A percentile compares a stretch with the other conserved stretches of the same genome.
These are phyloP conservation scores for Mycena pura DNA, from an alignment of 768 basidiomycete species.

Conservation along the genomic window DNA sequence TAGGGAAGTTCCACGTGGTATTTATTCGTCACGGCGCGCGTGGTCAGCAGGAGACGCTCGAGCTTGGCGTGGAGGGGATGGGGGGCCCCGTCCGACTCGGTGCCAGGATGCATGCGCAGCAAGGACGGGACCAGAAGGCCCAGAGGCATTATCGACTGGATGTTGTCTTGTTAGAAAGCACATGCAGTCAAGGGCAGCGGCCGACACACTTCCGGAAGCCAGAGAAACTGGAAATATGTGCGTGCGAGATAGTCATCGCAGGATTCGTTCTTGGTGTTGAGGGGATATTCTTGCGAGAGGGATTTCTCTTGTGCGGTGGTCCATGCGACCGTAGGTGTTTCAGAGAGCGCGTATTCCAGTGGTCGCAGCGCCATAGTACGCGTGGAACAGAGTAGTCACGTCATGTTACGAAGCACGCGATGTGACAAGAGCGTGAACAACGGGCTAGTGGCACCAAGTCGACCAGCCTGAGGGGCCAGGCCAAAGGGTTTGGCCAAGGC, in stretches of 20 bases:
- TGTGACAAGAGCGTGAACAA: too few relatives aligned
- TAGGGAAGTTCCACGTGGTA: conserved; percentile 69
- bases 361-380: conserved; percentile 10
- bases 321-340: conserved; percentile 43
- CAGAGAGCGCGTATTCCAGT: conserved; percentile 10
- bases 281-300: conserved; percentile 63
- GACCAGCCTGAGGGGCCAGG: too few relatives aligned
- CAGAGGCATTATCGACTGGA: conserved; percentile 77
- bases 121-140: conserved; percentile 61
- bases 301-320: conserved; percentile 64
- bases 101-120: conserved; percentile 52
- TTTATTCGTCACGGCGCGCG: conserved; percentile 60
- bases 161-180: not conserved
- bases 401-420: too few relatives aligned
- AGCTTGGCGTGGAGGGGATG: conserved; percentile 67
- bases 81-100: conserved; percentile 34
- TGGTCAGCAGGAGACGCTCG: conserved; percentile 68
- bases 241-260: conserved; percentile 64
- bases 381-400: too few relatives aligned
- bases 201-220: conserved; percentile 74
- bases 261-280: conserved; percentile 51
- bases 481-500: too few relatives aligned
- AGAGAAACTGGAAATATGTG: conserved; percentile 79
- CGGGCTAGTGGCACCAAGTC: too few relatives aligned
- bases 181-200: conserved; percentile 3